Conservation (phyloP, 1,284 basidiomycete species). For the Fistulinella cinereoalba region DNA sequence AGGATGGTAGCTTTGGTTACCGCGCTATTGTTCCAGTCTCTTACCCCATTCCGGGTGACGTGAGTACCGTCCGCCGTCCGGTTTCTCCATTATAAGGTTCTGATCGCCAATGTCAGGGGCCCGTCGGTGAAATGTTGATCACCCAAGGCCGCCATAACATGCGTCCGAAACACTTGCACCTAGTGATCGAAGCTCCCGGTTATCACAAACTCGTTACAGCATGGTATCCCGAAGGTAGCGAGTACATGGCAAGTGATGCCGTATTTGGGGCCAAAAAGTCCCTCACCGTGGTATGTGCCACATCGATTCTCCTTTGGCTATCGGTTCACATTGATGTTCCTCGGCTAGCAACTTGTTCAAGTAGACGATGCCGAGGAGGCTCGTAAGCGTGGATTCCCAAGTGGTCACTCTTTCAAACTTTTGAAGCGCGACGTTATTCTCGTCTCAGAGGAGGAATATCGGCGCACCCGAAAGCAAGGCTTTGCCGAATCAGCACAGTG, state of each 20-base stretch:
- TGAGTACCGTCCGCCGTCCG: constrained; percentile 28
- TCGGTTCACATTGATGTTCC: background rate
- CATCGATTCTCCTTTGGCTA: background rate
- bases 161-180: constrained; percentile 78
- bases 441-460: constrained; percentile 39
- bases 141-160: constrained; percentile 68
- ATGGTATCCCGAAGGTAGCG: constrained; percentile 71
- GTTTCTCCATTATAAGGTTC: background rate
- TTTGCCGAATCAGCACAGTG: constrained; percentile 1
- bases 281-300: constrained; percentile 48
- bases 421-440: constrained; percentile 60
- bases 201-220: constrained; percentile 74
- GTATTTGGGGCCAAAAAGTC: constrained; percentile 80
- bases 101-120: constrained; percentile 47
- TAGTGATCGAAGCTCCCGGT: constrained; percentile 67
- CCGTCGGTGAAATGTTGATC: constrained; percentile 64
- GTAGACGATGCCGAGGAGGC: constrained; percentile 54
- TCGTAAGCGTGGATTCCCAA: constrained; percentile 59
- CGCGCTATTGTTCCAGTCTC: constrained; percentile 75
- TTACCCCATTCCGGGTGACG: constrained; percentile 81
- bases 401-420: constrained; percentile 57
- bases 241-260: constrained; percentile 62
- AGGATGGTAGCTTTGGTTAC: constrained; percentile 69
- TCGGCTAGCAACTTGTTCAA: constrained; percentile 44
- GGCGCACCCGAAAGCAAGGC: constrained; percentile 4